Evolutionary conservation across 805 yeast species (phyloP).

Genomic region (Barnettozyma pratensis): DNA sequence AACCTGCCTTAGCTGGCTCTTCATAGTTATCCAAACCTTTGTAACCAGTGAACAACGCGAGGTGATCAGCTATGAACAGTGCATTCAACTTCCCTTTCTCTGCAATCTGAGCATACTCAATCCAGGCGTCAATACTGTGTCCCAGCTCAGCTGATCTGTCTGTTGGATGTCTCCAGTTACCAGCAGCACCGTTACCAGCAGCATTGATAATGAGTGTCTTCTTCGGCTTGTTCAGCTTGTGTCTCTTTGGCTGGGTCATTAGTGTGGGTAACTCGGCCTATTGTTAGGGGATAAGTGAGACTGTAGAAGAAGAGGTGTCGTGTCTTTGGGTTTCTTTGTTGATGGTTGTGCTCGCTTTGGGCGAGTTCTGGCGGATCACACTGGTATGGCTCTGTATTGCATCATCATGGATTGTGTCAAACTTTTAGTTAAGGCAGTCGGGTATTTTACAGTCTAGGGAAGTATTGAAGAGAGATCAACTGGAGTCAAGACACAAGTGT

Average conservation of each 20-base stretch:
- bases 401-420: background rate
- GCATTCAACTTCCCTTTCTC: conserved; percentile 33
- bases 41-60: conserved; percentile 33
- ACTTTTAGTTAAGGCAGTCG: no score
- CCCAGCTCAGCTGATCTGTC: conserved; percentile 6
- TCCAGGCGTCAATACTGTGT: conserved; percentile 16
- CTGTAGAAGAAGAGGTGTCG: no score
- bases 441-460: no score
- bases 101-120: conserved; percentile 28
- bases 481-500: no score
- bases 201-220: conserved; percentile 6
- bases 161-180: conserved; percentile 5
- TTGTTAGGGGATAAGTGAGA: background rate
- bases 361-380: no score
- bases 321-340: no score
- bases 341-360: no score
- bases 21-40: conserved; percentile 29
- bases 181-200: conserved; percentile 4
- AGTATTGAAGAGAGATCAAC: no score
- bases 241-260: conserved; percentile 3
- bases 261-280: background rate
- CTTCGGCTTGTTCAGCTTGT: conserved; percentile 1
- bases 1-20: conserved; percentile 27
- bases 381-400: background rate
- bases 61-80: conserved; percentile 33